These are phyloP conservation scores for Lecanicillium sp. DNA, from an alignment of 2,329 filamentous ascomycete genomes.

Conservation along the genomic window DNA sequence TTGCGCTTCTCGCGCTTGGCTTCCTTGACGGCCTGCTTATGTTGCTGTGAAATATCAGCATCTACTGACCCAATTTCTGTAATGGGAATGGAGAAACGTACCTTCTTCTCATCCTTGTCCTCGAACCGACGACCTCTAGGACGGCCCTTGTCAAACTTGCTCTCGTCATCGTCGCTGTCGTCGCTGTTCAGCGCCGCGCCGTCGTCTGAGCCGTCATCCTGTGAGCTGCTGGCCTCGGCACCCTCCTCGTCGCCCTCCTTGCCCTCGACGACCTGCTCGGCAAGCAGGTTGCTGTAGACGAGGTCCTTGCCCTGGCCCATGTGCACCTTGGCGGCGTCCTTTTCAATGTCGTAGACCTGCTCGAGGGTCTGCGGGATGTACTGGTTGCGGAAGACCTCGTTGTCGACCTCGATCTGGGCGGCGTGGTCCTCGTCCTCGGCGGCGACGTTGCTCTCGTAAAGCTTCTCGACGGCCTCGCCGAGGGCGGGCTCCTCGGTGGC, in stretches of 20 bases:
- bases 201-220: conserved; percentile 31
- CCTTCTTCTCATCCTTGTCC: conserved; percentile 85
- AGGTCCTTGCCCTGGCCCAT: conserved; percentile 70
- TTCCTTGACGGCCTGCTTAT: conserved; percentile 90
- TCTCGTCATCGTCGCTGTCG: conserved; percentile 36
- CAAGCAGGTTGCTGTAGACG: conserved; percentile 79
- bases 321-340: conserved; percentile 73
- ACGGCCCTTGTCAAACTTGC: conserved; percentile 55
- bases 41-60: conserved; percentile 38
- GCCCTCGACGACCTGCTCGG: conserved; percentile 53
- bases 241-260: conserved; percentile 28
- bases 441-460: conserved; percentile 54
- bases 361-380: conserved; percentile 95
- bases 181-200: conserved; percentile 42
- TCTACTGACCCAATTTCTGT: background rate
- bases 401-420: conserved; percentile 67
- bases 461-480: conserved; percentile 53
- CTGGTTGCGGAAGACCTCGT: conserved; percentile 89
- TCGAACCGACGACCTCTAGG: conserved; percentile 81
- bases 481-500: conserved; percentile 57
- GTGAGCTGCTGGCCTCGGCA: conserved; percentile 28
- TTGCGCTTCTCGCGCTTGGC: conserved; percentile 90
- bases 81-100: conserved; percentile 25
- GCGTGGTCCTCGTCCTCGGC: conserved; percentile 45
- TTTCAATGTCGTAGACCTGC: conserved; percentile 93